A percentile compares a stretch with the other conserved stretches of the same genome.
Evolutionary conservation across 75 land plant species (phyloP).

Genomic region (Picea glauca): DNA sequence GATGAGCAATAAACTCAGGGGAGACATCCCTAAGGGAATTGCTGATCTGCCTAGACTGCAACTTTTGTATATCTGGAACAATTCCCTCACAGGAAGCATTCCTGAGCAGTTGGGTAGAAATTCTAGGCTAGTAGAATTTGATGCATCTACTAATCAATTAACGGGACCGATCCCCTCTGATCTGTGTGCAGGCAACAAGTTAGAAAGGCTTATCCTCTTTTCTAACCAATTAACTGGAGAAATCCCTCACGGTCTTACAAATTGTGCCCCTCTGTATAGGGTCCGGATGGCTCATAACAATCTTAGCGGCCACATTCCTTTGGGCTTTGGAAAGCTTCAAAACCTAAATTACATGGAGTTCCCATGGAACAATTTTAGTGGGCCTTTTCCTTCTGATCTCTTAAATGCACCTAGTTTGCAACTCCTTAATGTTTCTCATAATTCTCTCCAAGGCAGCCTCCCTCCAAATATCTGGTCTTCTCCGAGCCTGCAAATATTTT

Average conservation of each 20-base stretch:
- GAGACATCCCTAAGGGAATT: conserved; percentile 13
- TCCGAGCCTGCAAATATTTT: conserved; percentile 4
- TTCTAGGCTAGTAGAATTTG: conserved; percentile 11
- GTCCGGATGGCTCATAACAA: conserved; percentile 26
- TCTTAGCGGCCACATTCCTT: conserved; percentile 28
- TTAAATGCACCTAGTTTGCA: conserved; percentile 12
- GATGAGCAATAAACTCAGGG: conserved; percentile 17
- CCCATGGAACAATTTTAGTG: conserved; percentile 25
- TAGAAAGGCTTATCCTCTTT: conserved; percentile 14
- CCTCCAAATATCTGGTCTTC: conserved; percentile 8
- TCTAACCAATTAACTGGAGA: conserved; percentile 21
- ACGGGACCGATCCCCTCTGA: conserved; percentile 28
- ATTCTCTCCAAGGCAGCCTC: conserved; percentile 1
- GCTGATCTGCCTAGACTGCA: conserved; percentile 32
- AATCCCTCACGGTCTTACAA: conserved; percentile 15
- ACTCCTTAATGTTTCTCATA: conserved; percentile 3
- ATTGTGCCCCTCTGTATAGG: conserved; percentile 9
- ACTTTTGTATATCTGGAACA: conserved; percentile 19
- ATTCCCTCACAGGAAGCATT: conserved; percentile 20
- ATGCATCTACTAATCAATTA: conserved; percentile 19
- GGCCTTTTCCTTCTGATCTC: conserved; percentile 26
- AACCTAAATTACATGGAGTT: conserved; percentile 29
- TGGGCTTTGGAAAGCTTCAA: conserved; percentile 20
- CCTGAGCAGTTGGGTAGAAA: conserved; percentile 16
- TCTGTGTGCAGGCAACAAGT: conserved; percentile 15